phyloP scores from a whole-genome alignment of 2,329 filamentous ascomycete species.

The Penicillium thymicola region DNA sequence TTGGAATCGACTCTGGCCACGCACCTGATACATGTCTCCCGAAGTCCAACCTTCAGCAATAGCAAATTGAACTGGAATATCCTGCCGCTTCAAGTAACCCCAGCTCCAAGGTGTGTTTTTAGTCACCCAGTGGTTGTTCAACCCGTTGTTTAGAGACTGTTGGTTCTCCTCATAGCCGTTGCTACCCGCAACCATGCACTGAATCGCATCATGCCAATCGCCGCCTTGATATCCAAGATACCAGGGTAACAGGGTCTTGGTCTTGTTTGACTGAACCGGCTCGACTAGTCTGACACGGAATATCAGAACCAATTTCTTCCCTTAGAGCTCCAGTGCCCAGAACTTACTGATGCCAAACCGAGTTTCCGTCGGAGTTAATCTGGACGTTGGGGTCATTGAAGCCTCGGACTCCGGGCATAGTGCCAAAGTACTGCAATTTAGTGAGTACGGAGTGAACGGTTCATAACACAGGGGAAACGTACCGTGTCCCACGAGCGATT shows the following conservation, averaged over 20 bases:
- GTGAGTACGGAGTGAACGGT: neutral
- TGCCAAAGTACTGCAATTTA: conserved; percentile 51
- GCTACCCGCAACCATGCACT: conserved; percentile 53
- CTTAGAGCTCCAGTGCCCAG: neutral
- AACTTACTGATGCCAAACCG: conserved; percentile 50
- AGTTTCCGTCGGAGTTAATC: conserved; percentile 44
- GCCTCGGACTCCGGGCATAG: conserved; percentile 55
- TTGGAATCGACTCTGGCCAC: neutral
- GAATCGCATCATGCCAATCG: conserved; percentile 50
- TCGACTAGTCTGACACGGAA: conserved; percentile 34
- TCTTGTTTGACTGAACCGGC: conserved; percentile 38
- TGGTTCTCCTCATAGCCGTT: conserved; percentile 55
- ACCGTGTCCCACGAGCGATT: conserved; percentile 43
- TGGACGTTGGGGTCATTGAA: conserved; percentile 57
- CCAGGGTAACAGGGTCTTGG: conserved; percentile 51
- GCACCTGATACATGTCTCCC: conserved; percentile 55
- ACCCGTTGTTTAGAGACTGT: conserved; percentile 49
- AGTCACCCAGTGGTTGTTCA: conserved; percentile 54
- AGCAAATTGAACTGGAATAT: conserved; percentile 55
- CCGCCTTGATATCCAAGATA: conserved; percentile 55
- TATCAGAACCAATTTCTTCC: neutral
- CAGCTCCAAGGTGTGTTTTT: conserved; percentile 55
- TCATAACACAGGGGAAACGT: conserved; percentile 7
- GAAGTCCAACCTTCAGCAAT: conserved; percentile 55
- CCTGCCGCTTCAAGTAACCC: conserved; percentile 50